phyloP scores from a whole-genome alignment of 148 eudicot genomes.

The Heliamphora exappendiculata region DNA sequence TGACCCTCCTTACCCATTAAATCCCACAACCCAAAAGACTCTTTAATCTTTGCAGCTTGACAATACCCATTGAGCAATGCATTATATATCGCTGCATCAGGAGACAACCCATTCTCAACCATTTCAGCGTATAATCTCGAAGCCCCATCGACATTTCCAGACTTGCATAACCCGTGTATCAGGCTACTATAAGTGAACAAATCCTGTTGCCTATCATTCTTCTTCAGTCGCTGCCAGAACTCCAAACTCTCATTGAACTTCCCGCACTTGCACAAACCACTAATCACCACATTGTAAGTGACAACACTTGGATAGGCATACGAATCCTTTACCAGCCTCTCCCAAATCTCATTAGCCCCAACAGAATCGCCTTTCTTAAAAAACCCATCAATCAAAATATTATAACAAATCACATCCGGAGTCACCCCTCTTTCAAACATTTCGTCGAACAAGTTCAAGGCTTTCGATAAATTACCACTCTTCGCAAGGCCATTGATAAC shows the following conservation, averaged over 20 bases:
- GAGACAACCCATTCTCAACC: slow-evolving; percentile 44
- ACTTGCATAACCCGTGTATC: slow-evolving; percentile 60
- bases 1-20: slow-evolving; percentile 49
- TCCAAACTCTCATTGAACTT: slow-evolving; percentile 41
- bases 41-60: slow-evolving; percentile 39
- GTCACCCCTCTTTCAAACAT: slow-evolving; percentile 56
- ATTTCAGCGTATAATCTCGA: slow-evolving; percentile 46
- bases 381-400: slow-evolving; percentile 74
- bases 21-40: slow-evolving; percentile 55
- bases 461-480: slow-evolving; percentile 35
- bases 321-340: slow-evolving; percentile 40
- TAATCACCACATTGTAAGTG: slow-evolving; percentile 68
- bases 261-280: slow-evolving; percentile 67
- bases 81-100: slow-evolving; percentile 58
- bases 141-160: slow-evolving; percentile 58
- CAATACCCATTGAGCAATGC: slow-evolving; percentile 70
- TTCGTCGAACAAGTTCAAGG: slow-evolving; percentile 62
- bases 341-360: slow-evolving; percentile 51
- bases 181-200: slow-evolving; percentile 63
- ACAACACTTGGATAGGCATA: slow-evolving; percentile 56
- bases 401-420: slow-evolving; percentile 67
- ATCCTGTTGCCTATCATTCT: slow-evolving; percentile 55
- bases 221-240: slow-evolving; percentile 57
- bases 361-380: slow-evolving; percentile 37
- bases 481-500: slow-evolving; percentile 57